Evolutionary conservation across 176 grass and related monocot species (phyloP), one percentile per base, ranked within the genome.

Genomic region (Secale cereale): DNA sequence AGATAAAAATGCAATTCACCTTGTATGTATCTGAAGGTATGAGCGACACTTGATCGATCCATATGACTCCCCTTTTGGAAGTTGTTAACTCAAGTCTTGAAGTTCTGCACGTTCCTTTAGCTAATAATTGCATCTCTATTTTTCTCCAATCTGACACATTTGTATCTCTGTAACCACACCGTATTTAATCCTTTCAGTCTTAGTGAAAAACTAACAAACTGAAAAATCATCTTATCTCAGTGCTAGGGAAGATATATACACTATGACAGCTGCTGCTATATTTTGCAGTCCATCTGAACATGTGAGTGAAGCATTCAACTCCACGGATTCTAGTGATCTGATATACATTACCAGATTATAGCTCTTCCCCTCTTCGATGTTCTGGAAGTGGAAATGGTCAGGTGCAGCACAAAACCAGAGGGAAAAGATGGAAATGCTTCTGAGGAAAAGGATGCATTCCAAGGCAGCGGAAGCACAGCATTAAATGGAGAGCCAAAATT

Each of bases 321-420:
- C 35, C 48, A 91, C 32, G 2, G 84, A 76, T 25, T 90, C 50
- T 1, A 26, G 56, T 61, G 95, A 97, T 89, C 69, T 94, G 19
- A 94, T 59, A 27, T 94, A 72, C 82, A 97, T 75, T 70, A 89
- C 82, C 63, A 97, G 85, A 31, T 91, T 88, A 81, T 97, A 97
- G 30, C 69, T 56, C 76, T 92, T 92, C 40, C 86, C 85, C 81
- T 94, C 74, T 85, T 97, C 95, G 50, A 97, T 87, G 76, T 94
- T 97, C 92, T 97, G 85, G n/a, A 88, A 62, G 33, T 74, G n/a
- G 33, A 89, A 87, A 70, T 78, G 23, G 76, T 76, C 16, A 85
- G 32, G 66, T 20, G 74, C n/a, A 62, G 29, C 50, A 68, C 39
- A 90, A 78, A 75, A 86, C 32, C 6, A 10, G 17, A 57, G 17